Evolutionary conservation across 192 early-diverging fungal species (phyloP).

Genomic region (Pilaira anomala): DNA sequence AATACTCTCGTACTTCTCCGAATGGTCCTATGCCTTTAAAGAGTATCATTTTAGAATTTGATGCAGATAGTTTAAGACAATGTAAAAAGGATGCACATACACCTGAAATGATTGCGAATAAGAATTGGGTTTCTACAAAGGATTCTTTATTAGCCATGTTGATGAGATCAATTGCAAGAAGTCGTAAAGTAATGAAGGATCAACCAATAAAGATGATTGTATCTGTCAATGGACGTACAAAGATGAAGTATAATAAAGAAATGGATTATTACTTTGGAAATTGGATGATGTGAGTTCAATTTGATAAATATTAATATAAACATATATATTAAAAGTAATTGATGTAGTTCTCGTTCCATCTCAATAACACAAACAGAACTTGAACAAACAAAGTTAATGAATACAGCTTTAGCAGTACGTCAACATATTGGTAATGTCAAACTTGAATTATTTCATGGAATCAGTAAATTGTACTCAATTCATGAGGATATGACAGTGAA

Average conservation of each 20-base stretch:
- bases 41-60: constrained; percentile 26
- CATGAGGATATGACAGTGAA: constrained; percentile 34
- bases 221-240: constrained; percentile 23
- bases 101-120: constrained; percentile 11
- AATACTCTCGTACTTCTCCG: constrained; percentile 16
- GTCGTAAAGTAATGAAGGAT: constrained; percentile 1
- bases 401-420: constrained; percentile 11
- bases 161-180: constrained; percentile 17
- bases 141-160: constrained; percentile 29
- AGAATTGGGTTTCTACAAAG: constrained; percentile 16
- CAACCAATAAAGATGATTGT: constrained; percentile 8
- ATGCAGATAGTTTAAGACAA: constrained; percentile 8
- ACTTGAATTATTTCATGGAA: constrained; percentile 15
- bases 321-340: neutral
- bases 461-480: constrained; percentile 27
- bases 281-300: constrained; percentile 29
- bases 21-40: constrained; percentile 23
- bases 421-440: constrained; percentile 1
- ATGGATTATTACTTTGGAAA: constrained; percentile 33
- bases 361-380: neutral
- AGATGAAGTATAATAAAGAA: constrained; percentile 16
- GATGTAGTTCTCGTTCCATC: constrained; percentile 13
- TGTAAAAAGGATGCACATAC: constrained; percentile 26
- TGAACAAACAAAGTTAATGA: neutral
- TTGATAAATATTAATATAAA: neutral